These are phyloP conservation scores for Lecanosticta acicola DNA, from an alignment of 2,329 filamentous ascomycete species.

Conservation along the genomic window DNA sequence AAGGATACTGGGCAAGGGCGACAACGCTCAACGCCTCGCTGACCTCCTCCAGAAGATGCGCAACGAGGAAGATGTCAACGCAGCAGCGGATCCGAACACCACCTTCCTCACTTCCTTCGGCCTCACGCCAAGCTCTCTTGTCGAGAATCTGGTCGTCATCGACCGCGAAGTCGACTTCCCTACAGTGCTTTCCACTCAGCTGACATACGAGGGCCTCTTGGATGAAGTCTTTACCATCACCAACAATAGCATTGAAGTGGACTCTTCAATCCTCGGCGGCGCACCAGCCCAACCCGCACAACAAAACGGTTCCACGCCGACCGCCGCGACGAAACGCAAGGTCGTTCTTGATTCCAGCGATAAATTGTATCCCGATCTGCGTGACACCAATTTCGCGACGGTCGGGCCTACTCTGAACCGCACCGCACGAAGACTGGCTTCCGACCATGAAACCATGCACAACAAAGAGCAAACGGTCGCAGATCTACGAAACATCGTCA, in stretches of 20 bases:
- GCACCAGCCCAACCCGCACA: constrained; percentile 51
- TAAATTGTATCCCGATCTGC: constrained; percentile 77
- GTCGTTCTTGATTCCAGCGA: constrained; percentile 85
- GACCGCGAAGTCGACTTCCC: constrained; percentile 93
- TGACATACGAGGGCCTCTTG: constrained; percentile 93
- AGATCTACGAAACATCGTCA: constrained; percentile 92
- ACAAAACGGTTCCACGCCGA: constrained; percentile 33
- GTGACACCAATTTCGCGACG: constrained; percentile 91
- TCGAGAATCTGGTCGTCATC: constrained; percentile 89
- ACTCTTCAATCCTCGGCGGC: constrained; percentile 81
- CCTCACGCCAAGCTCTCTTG: constrained; percentile 75
- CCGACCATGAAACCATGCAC: constrained; percentile 82
- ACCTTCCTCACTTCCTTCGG: constrained; percentile 54
- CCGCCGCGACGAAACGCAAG: constrained; percentile 69
- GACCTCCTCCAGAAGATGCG: constrained; percentile 87
- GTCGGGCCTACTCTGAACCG: constrained; percentile 86
- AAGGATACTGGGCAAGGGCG: constrained; percentile 88
- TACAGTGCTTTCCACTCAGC: constrained; percentile 83
- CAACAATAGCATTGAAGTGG: constrained; percentile 88
- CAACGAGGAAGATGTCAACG: constrained; percentile 68
- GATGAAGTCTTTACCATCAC: constrained; percentile 90
- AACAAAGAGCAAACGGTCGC: constrained; percentile 74
- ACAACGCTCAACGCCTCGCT: constrained; percentile 82
- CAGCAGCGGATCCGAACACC: constrained; percentile 33
- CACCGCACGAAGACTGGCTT: constrained; percentile 77